Conservation (phyloP, 1,284 basidiomycete genomes). For the Hemileia vastatrix region DNA sequence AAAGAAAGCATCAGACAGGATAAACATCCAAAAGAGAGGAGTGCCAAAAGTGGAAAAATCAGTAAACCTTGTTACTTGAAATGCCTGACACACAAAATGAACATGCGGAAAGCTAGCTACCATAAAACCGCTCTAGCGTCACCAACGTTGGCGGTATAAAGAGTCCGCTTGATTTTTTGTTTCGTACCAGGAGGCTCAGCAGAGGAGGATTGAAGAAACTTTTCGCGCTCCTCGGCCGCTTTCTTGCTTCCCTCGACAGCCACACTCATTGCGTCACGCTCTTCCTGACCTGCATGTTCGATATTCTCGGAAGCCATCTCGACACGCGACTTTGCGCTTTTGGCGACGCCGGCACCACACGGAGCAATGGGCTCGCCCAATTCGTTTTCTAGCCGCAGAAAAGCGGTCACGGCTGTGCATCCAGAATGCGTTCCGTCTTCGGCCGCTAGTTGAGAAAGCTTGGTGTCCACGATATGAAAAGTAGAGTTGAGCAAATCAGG, state of each 20-base stretch:
- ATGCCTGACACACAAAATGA: not conserved
- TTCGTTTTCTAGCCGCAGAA: constrained; percentile 81
- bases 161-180: constrained; percentile 57
- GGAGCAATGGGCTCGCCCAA: constrained; percentile 40
- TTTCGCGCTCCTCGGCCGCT: constrained; percentile 32
- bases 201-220: constrained; percentile 2
- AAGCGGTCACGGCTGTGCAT: constrained; percentile 94
- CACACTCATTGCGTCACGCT: constrained; percentile 11
- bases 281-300: constrained; percentile 1
- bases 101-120: constrained; percentile 26
- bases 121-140: constrained; percentile 82
- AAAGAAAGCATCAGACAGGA: not conserved
- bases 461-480: constrained; percentile 80
- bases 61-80: too few relatives aligned
- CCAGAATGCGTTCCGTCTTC: constrained; percentile 88
- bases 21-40: not conserved
- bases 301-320: constrained; percentile 8
- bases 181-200: constrained; percentile 24
- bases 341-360: constrained; percentile 30
- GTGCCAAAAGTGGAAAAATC: too few relatives aligned
- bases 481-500: constrained; percentile 86
- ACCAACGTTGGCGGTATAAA: constrained; percentile 95
- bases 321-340: constrained; percentile 11
- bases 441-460: constrained; percentile 69
- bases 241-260: constrained; percentile 26